Conservation (phyloP, 208 protist species). For the Endotrypanum monterogeii region DNA sequence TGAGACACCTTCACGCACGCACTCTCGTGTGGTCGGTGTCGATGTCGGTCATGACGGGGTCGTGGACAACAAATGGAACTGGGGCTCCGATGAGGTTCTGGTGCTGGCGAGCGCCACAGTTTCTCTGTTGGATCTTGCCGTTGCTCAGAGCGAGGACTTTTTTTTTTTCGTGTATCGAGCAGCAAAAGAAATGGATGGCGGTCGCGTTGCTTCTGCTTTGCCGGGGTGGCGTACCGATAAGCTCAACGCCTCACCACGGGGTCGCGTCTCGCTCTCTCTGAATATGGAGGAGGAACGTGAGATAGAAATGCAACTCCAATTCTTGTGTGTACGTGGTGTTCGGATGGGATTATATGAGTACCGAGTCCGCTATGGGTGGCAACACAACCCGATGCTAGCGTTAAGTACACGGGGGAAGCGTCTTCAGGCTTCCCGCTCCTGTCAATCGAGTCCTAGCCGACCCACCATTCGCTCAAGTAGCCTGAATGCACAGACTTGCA, state of each 20-base stretch:
- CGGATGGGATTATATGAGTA: not conserved
- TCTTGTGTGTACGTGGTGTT: constrained; percentile 9
- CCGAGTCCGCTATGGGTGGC: constrained; percentile 24
- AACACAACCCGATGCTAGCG: not conserved
- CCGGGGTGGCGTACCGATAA: not conserved
- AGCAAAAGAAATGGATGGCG: not conserved
- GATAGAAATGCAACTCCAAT: constrained; percentile 14
- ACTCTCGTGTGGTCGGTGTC: not conserved
- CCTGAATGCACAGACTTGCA: not conserved
- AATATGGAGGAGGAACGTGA: constrained; percentile 28
- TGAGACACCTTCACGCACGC: not conserved
- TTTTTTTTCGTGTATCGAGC: constrained; percentile 21
- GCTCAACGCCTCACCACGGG: not conserved
- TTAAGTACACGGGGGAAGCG: constrained; percentile 23
- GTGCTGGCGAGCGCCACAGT: constrained; percentile 37
- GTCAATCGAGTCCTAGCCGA: constrained; percentile 18
- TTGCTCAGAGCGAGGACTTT: constrained; percentile 22
- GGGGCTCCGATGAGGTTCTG: constrained; percentile 5
- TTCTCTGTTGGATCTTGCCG: constrained; percentile 31
- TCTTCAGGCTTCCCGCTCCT: constrained; percentile 11
- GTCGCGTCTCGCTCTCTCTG: constrained; percentile 20
- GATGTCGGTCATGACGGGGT: not conserved
- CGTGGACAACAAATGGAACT: not conserved
- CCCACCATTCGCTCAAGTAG: not conserved
- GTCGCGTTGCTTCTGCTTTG: not conserved